Percentiles rank a stretch among this genome's conserved stretches.
Conservation (phyloP, 192 early-diverging fungal species). For the Rhizophagus prolifer region DNA sequence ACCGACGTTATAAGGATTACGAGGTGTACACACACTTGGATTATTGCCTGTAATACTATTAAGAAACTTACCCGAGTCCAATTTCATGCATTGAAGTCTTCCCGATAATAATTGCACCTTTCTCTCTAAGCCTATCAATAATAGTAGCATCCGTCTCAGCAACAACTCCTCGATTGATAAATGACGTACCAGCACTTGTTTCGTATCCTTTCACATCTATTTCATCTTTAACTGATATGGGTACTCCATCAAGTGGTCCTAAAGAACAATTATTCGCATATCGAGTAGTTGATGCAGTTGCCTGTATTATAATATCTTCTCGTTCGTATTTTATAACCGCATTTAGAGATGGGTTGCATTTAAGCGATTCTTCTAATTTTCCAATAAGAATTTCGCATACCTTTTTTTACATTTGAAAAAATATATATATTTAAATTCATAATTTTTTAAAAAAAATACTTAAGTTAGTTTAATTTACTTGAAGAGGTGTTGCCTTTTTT, state of each 20-base stretch:
- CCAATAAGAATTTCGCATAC: slow-evolving; percentile 6
- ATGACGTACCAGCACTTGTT: slow-evolving; percentile 57
- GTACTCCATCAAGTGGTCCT: slow-evolving; percentile 71
- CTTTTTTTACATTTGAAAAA: neutral
- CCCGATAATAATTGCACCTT: slow-evolving; percentile 67
- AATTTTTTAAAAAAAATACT: neutral
- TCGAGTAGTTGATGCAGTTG: slow-evolving; percentile 52
- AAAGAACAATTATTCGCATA: slow-evolving; percentile 49
- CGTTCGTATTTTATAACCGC: slow-evolving; percentile 36
- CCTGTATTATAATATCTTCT: slow-evolving; percentile 49
- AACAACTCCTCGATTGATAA: slow-evolving; percentile 52
- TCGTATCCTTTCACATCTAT: slow-evolving; percentile 57
- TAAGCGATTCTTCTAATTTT: neutral
- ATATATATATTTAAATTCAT: neutral
- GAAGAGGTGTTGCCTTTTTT: neutral
- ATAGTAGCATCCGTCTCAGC: slow-evolving; percentile 50
- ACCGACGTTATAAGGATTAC: slow-evolving; percentile 59
- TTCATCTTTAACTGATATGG: slow-evolving; percentile 74
- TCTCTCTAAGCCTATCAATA: slow-evolving; percentile 48
- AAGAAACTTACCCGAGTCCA: slow-evolving; percentile 43
- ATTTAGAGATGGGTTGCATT: slow-evolving; percentile 27
- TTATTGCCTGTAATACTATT: slow-evolving; percentile 60
- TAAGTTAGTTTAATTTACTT: neutral
- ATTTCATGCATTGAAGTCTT: slow-evolving; percentile 78
- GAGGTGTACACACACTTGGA: slow-evolving; percentile 54